A percentile compares a stretch with the other conserved stretches of the same genome.
phyloP scores from a whole-genome alignment of 176 grass and related monocot genomes.

The Triticum urartu region DNA sequence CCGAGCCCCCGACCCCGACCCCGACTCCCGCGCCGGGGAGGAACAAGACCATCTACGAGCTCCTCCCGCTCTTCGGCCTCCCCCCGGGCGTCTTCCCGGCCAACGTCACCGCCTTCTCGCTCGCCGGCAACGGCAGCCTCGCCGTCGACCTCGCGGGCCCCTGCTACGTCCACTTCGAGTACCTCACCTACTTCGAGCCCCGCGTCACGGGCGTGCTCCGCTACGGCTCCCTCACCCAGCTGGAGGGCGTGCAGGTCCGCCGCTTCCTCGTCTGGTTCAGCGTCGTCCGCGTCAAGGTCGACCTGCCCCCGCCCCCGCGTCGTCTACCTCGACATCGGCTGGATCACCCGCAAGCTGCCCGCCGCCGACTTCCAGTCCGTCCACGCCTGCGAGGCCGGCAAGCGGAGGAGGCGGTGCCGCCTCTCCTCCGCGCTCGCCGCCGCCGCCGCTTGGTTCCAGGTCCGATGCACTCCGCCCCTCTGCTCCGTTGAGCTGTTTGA shows the following conservation, averaged over 20 bases:
- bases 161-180: constrained; percentile 61
- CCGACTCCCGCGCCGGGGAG: background rate
- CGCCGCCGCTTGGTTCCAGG: constrained; percentile 43
- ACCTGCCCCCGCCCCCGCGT: constrained; percentile 55
- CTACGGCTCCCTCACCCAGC: constrained; percentile 51
- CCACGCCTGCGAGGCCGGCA: constrained; percentile 50
- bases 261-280: constrained; percentile 71
- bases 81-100: constrained; percentile 65
- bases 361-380: constrained; percentile 57
- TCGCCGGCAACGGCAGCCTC: constrained; percentile 53
- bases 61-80: constrained; percentile 62
- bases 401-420: constrained; percentile 13
- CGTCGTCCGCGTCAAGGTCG: constrained; percentile 65
- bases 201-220: constrained; percentile 48
- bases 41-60: constrained; percentile 56
- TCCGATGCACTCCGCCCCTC: background rate
- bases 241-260: constrained; percentile 55
- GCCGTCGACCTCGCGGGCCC: constrained; percentile 53
- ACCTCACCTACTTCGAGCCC: constrained; percentile 46
- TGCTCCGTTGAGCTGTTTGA: background rate
- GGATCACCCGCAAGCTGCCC: constrained; percentile 68
- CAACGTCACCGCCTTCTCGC: constrained; percentile 59
- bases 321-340: constrained; percentile 71
- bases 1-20: background rate
- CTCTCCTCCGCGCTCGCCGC: constrained; percentile 40